phyloP scores from a whole-genome alignment of 139 green algal genomes.

The Chlorella sp. region DNA sequence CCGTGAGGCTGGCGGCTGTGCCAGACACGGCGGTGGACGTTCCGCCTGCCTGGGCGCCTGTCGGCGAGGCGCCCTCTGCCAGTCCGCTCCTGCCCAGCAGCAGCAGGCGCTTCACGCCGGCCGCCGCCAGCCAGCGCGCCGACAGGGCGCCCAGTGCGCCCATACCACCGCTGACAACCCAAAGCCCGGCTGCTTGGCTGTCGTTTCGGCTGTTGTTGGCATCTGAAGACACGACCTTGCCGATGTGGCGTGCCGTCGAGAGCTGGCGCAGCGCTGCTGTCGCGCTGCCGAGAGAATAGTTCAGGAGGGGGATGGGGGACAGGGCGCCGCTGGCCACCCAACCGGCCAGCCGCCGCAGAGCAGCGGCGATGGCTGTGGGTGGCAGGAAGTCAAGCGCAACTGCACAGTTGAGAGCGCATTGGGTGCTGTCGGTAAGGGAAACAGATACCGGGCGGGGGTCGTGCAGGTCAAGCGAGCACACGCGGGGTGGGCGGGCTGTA shows the following conservation, averaged over 20 bases:
- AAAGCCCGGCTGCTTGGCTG: conserved; percentile 51
- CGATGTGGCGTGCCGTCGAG: conserved; percentile 70
- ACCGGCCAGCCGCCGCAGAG: conserved; percentile 29
- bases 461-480: no score
- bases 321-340: conserved; percentile 39
- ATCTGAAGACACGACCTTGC: conserved; percentile 75
- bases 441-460: no score
- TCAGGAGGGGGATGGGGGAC: conserved; percentile 39
- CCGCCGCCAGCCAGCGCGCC: conserved; percentile 58
- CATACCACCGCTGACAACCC: conserved; percentile 58
- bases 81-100: conserved; percentile 5
- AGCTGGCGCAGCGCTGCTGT: conserved; percentile 74
- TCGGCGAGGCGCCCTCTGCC: neutral
- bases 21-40: neutral
- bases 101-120: neutral
- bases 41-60: neutral
- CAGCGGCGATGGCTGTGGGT: conserved; percentile 30
- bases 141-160: conserved; percentile 55
- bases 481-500: no score
- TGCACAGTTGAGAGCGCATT: no score
- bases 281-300: conserved; percentile 43
- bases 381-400: conserved; percentile 88
- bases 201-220: conserved; percentile 1
- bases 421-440: no score
- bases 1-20: neutral